Evolutionary conservation across 305 asterid genomes (phyloP).

Genomic region (Fraxinus platypoda): DNA sequence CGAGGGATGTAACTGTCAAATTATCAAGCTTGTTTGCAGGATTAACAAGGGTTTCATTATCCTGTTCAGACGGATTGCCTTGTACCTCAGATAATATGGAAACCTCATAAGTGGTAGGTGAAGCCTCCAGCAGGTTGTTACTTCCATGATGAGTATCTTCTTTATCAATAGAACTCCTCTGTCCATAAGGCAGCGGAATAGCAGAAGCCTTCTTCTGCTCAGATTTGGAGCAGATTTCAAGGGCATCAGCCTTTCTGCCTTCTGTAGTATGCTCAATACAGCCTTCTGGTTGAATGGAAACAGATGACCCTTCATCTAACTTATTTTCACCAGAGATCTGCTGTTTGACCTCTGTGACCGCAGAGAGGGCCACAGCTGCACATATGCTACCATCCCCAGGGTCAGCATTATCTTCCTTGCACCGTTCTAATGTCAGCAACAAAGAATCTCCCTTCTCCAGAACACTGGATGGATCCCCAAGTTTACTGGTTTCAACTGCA

Average conservation of each 20-base stretch:
- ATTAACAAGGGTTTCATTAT: constrained; percentile 24
- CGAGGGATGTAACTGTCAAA: constrained; percentile 21
- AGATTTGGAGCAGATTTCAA: constrained; percentile 20
- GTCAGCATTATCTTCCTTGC: constrained; percentile 39
- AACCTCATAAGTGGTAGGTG: constrained; percentile 31
- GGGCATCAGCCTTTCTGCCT: constrained; percentile 18
- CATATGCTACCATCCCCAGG: constrained; percentile 33
- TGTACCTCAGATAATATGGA: constrained; percentile 25
- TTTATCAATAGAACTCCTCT: constrained; percentile 27
- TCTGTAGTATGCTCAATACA: constrained; percentile 18
- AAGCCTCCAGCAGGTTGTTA: constrained; percentile 28
- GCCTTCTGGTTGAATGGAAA: constrained; percentile 32
- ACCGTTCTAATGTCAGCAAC: constrained; percentile 31
- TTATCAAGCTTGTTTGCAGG: constrained; percentile 31
- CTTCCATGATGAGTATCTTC: constrained; percentile 34
- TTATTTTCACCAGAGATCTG: constrained; percentile 33
- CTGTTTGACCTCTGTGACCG: constrained; percentile 33
- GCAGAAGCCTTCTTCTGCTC: constrained; percentile 32
- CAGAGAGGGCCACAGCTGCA: constrained; percentile 25
- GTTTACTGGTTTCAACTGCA: constrained; percentile 35
- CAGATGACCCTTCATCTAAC: constrained; percentile 32
- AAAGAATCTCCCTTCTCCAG: constrained; percentile 30
- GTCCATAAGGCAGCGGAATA: constrained; percentile 32
- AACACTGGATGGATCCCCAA: constrained; percentile 30
- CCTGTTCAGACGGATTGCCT: constrained; percentile 27